Base-by-base conservation (phyloP, 345 rosid species). In the Melastoma malabathricum region DNA sequence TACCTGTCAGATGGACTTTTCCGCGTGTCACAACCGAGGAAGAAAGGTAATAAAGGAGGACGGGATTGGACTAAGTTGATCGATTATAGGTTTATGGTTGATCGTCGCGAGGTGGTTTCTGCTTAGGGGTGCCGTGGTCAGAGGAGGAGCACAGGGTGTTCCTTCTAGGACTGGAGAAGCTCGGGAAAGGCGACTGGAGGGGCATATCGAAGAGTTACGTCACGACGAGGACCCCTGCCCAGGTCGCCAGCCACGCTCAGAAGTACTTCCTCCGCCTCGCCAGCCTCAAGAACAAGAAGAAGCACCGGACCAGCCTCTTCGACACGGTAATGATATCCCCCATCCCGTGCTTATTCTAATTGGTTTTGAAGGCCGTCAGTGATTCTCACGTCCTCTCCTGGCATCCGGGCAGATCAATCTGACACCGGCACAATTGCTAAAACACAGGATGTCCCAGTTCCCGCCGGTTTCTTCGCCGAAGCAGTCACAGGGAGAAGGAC, bases 201-300 rank as follows among this genome's bases (percentile, higher is more conserved):
- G 87, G 78, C 59, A 80, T 80, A 41, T 72, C 87, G 5, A 68
- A 60, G 39, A 64, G 67, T 59, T 80, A 60, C 47, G 87, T 80
- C 14, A 70, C 59, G 1, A 80, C 86, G 38, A 73, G 86, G 68
- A 75, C 79, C 44, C 81, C 85, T 10, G 75, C 85, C 10, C 85
- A 79, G 68, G 80, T 79, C 56, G 86, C 86, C 1, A 79, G 86
- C 43, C 86, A 79, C 69, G 86, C 86, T 50, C 86, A 76, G 15
- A 80, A 76, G 56, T 72, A 74, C 59, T 77, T 80, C 53, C 87
- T 80, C 17, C 68, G 87, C 43, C 81, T 55, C 44, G 53, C 66
- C 1, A 49, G 46, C 54, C 64, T 74, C 55, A 51, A 59, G 25
- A 34, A 34, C 70, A 70, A 72, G 61, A 73, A 68, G 72, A 74